Conservation (phyloP, 495 filamentous ascomycete species). For the Penicillium paxilli region DNA sequence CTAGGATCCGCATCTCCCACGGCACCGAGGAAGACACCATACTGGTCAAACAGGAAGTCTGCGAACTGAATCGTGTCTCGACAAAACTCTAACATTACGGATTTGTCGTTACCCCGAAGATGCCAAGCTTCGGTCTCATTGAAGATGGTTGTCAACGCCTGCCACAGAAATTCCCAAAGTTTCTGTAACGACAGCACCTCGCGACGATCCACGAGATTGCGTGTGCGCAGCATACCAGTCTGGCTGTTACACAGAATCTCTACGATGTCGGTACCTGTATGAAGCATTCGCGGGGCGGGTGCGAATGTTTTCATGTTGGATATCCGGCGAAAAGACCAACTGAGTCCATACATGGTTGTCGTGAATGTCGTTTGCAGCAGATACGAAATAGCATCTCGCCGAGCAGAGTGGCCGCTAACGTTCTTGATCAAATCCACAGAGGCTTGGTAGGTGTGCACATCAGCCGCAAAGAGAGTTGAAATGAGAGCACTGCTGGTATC, state of each 20-base stretch:
- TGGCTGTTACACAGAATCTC: slow-evolving; percentile 80
- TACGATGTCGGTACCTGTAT: slow-evolving; percentile 72
- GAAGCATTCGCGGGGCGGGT: slow-evolving; percentile 68
- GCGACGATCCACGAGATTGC: slow-evolving; percentile 52
- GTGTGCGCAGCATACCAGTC: slow-evolving; percentile 73
- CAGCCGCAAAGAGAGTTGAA: slow-evolving; percentile 66
- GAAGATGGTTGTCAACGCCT: slow-evolving; percentile 76
- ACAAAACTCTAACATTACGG: slow-evolving; percentile 84
- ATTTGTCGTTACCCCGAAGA: slow-evolving; percentile 64
- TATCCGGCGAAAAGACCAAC: slow-evolving; percentile 60
- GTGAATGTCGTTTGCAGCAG: slow-evolving; percentile 64
- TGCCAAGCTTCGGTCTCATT: slow-evolving; percentile 78
- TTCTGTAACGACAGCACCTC: slow-evolving; percentile 64
- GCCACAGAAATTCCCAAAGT: slow-evolving; percentile 86
- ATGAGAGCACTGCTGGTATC: slow-evolving; percentile 66
- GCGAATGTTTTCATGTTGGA: slow-evolving; percentile 60
- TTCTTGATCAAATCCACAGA: slow-evolving; percentile 78
- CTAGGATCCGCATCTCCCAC: slow-evolving; percentile 47
- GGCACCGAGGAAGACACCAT: slow-evolving; percentile 72
- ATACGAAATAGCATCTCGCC: slow-evolving; percentile 72
- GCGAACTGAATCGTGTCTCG: slow-evolving; percentile 92
- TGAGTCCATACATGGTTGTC: slow-evolving; percentile 59
- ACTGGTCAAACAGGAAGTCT: slow-evolving; percentile 79
- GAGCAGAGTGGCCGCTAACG: slow-evolving; percentile 66
- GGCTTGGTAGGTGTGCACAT: slow-evolving; percentile 69